These are phyloP conservation scores for Suillus brevipes DNA, from an alignment of 768 basidiomycete genomes.

Conservation along the genomic window DNA sequence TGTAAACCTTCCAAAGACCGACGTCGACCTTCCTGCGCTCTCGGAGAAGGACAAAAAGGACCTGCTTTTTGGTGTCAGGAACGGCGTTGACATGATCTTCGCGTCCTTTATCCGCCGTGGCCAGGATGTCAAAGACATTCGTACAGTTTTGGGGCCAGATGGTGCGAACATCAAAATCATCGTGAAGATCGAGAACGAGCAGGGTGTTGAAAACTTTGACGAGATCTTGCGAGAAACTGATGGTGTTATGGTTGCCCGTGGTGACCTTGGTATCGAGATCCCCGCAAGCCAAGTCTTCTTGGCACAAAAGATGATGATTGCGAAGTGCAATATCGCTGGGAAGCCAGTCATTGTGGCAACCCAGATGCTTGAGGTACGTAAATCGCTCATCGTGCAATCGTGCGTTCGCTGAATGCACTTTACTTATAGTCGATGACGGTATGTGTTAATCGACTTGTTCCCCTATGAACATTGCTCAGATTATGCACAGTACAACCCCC, in stretches of 20 bases:
- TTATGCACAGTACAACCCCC: constrained; percentile 80
- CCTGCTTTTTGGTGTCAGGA: constrained; percentile 91
- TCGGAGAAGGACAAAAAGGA: constrained; percentile 99
- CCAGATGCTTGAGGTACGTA: constrained; percentile 92
- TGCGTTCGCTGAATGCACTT: not conserved
- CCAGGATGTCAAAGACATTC: constrained; percentile 92
- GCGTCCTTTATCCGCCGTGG: constrained; percentile 98
- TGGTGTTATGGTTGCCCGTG: constrained; percentile 99
- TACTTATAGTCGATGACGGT: constrained; percentile 87
- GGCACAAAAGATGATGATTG: constrained; percentile 99
- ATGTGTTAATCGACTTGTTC: constrained; percentile 20
- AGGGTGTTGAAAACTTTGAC: constrained; percentile 98
- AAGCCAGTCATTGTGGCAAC: constrained; percentile 99
- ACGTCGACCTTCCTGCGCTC: constrained; percentile 95
- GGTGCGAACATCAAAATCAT: constrained; percentile 98
- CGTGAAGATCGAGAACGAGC: constrained; percentile 99
- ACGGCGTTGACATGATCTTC: constrained; percentile 98
- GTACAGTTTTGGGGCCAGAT: constrained; percentile 89
- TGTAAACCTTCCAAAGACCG: constrained; percentile 98
- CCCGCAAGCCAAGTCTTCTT: constrained; percentile 99
- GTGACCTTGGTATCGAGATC: constrained; percentile 99
- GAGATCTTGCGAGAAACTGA: constrained; percentile 94
- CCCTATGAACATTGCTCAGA: constrained; percentile 16
- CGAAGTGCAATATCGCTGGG: constrained; percentile 96
- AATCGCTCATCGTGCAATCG: not conserved